Conservation (phyloP, 176 grass and related monocot genomes). For the Phoenix roebelenii region DNA sequence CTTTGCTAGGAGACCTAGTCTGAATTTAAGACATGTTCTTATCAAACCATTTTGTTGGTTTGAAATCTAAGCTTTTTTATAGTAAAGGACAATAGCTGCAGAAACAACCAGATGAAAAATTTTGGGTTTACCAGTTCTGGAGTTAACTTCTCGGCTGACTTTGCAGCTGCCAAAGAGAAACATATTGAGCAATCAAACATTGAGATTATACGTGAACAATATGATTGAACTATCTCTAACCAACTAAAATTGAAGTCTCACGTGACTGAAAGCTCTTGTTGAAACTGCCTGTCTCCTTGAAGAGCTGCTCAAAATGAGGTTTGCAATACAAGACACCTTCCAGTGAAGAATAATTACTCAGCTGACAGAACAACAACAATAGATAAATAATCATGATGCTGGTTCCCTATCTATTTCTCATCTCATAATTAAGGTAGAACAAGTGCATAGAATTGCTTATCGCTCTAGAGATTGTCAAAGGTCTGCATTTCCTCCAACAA, state of each 20-base stretch:
- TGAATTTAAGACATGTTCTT: constrained; percentile 18
- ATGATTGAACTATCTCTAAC: not conserved
- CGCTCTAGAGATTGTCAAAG: too few relatives aligned
- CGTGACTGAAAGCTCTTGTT: constrained; percentile 75
- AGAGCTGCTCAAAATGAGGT: constrained; percentile 86
- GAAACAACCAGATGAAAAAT: too few relatives aligned
- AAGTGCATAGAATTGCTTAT: too few relatives aligned
- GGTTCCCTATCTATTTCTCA: too few relatives aligned
- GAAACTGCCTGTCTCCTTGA: constrained; percentile 81
- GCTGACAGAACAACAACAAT: constrained; percentile 19
- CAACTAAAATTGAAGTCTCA: constrained; percentile 7
- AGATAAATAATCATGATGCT: not conserved
- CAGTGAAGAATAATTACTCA: constrained; percentile 76
- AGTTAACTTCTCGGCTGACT: constrained; percentile 40
- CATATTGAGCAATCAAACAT: not conserved
- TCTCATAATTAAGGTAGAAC: too few relatives aligned
- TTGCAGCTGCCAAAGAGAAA: constrained; percentile 51
- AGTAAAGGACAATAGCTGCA: too few relatives aligned
- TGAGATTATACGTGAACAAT: not conserved
- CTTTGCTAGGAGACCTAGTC: constrained; percentile 90
- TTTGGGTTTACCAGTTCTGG: constrained; percentile 46
- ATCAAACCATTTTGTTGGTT: not conserved
- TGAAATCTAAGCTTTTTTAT: too few relatives aligned
- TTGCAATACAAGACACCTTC: constrained; percentile 91
- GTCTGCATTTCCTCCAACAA: too few relatives aligned